phyloP scores from a whole-genome alignment of 768 basidiomycete species.

The Hericium coralloides region DNA sequence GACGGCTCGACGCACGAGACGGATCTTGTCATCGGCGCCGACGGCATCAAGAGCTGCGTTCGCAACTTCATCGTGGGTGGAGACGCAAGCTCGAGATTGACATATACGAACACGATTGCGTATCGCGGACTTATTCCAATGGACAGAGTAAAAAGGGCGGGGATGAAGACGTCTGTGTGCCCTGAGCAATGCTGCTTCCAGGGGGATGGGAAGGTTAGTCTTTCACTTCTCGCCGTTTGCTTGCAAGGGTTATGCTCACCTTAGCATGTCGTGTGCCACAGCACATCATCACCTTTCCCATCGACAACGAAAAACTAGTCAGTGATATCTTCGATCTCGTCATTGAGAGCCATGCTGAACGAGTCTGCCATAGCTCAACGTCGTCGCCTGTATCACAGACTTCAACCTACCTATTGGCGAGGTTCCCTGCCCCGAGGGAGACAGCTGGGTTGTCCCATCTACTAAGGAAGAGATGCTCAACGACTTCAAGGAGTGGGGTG shows the following conservation, averaged over 20 bases:
- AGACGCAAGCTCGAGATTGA: slow-evolving; percentile 17
- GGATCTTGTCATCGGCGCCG: slow-evolving; percentile 38
- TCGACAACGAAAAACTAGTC: background rate
- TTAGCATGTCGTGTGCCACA: background rate
- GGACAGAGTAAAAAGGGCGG: slow-evolving; percentile 30
- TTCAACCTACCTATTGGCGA: background rate
- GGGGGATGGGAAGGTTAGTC: slow-evolving; percentile 36
- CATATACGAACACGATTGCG: slow-evolving; percentile 39
- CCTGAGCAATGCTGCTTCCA: slow-evolving; percentile 29
- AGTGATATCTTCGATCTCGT: slow-evolving; percentile 20
- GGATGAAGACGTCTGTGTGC: slow-evolving; percentile 31
- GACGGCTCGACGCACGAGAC: slow-evolving; percentile 39
- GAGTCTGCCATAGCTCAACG: background rate
- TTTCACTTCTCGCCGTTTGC: background rate
- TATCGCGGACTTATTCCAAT: slow-evolving; percentile 40
- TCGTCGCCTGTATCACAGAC: background rate
- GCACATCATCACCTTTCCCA: background rate
- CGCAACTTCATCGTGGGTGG: slow-evolving; percentile 30
- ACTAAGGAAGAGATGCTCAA: slow-evolving; percentile 34
- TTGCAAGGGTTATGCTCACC: background rate
- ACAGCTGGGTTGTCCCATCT: slow-evolving; percentile 32
- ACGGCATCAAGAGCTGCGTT: slow-evolving; percentile 27
- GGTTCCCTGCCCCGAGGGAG: background rate
- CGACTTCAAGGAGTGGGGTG: slow-evolving; percentile 38
- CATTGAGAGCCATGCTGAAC: background rate